These are phyloP conservation scores for Daldinia caldariorum DNA, from an alignment of 495 filamentous ascomycete species.

Conservation along the genomic window DNA sequence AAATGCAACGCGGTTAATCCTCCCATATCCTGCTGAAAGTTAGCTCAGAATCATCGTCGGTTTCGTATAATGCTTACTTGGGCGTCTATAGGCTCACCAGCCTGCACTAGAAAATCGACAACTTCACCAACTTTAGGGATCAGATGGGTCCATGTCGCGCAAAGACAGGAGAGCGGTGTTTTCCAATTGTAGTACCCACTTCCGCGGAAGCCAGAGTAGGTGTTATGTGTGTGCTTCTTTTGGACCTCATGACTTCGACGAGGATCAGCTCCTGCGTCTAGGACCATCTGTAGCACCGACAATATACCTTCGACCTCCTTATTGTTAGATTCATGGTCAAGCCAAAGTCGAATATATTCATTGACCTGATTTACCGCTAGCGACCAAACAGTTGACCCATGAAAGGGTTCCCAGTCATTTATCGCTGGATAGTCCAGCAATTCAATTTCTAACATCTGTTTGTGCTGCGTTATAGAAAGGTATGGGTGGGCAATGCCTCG, in stretches of 20 bases:
- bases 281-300: background rate
- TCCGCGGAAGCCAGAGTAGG: background rate
- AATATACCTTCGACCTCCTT: background rate
- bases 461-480: background rate
- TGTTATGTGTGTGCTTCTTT: background rate
- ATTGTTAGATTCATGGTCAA: too few relatives aligned
- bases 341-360: fast-evolving
- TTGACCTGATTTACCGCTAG: background rate
- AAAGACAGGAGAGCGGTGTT: background rate
- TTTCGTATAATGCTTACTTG: background rate
- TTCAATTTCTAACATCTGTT: background rate
- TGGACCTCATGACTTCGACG: background rate
- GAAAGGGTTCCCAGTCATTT: background rate
- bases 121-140: background rate
- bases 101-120: background rate
- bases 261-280: background rate
- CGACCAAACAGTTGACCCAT: background rate
- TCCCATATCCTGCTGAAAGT: background rate
- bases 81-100: background rate
- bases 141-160: background rate
- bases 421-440: background rate
- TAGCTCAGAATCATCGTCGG: background rate
- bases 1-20: background rate
- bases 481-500: background rate
- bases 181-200: background rate